A percentile compares a stretch with the other conserved stretches of the same genome.
Conservation (phyloP, 805 yeast species). For the Brettanomyces custersianus region DNA sequence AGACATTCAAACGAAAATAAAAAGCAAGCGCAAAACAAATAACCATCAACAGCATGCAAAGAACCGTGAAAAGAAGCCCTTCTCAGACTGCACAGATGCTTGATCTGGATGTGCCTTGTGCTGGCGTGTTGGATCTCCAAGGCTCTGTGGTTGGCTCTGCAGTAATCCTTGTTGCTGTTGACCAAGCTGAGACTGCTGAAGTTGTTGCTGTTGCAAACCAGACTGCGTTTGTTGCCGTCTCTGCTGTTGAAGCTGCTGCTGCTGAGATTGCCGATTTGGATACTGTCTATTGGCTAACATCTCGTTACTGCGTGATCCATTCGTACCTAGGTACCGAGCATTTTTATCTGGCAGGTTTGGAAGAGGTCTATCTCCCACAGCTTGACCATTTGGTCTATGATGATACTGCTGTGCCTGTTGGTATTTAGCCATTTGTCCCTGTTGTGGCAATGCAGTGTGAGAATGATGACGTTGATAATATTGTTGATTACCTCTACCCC, state of each 20-base stretch:
- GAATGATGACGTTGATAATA: slow-evolving; percentile 9
- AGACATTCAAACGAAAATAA: too few relatives aligned
- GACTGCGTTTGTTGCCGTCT: too few relatives aligned
- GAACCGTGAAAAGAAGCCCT: slow-evolving; percentile 19
- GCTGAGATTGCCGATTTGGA: too few relatives aligned
- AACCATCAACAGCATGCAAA: slow-evolving; percentile 4
- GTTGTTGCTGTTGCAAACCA: slow-evolving; percentile 1
- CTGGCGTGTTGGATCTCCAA: slow-evolving; percentile 6
- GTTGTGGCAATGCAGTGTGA: slow-evolving; percentile 12
- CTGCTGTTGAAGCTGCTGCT: too few relatives aligned
- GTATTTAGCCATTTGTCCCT: slow-evolving; percentile 10
- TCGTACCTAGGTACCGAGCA: slow-evolving; percentile 1
- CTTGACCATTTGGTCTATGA: slow-evolving; percentile 1
- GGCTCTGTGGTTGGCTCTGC: slow-evolving; percentile 18
- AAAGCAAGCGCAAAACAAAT: too few relatives aligned
- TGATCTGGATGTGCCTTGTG: slow-evolving; percentile 15
- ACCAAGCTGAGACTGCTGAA: slow-evolving; percentile 1
- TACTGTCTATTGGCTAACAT: too few relatives aligned
- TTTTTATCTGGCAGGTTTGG: slow-evolving; percentile 25
- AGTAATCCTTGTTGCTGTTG: slow-evolving; percentile 6
- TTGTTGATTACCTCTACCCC: slow-evolving; percentile 23
- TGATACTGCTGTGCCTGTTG: slow-evolving; percentile 7
- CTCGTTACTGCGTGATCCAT: too few relatives aligned
- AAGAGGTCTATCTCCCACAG: slow-evolving; percentile 23
- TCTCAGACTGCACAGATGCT: slow-evolving; percentile 12